Percentiles rank a stretch among this genome's conserved stretches.
These are phyloP conservation scores for Thinopyrum elongatum DNA, from an alignment of 176 grass and related monocot species.

Conservation along the genomic window DNA sequence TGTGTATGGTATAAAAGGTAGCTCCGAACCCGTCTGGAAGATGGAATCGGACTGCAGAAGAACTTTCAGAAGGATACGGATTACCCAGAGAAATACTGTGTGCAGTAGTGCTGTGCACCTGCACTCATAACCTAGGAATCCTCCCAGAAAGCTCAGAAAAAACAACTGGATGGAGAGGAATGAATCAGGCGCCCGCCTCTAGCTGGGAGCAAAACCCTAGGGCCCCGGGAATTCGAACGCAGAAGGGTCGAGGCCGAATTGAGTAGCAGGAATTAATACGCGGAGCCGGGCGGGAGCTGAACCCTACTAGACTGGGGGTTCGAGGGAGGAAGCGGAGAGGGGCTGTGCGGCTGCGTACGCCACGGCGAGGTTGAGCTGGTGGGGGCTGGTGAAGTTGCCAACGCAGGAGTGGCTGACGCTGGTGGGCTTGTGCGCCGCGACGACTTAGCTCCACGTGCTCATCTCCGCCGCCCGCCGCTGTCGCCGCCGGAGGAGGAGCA, in stretches of 20 bases:
- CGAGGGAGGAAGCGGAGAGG: neutral
- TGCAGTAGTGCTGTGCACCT: no score
- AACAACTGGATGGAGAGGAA: neutral
- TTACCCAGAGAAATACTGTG: no score
- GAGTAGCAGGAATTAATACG: no score
- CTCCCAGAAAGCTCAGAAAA: no score
- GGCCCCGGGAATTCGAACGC: neutral
- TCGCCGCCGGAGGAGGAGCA: neutral
- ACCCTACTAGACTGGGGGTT: neutral
- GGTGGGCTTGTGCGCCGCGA: conserved; percentile 96
- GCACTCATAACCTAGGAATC: no score
- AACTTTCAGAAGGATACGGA: no score
- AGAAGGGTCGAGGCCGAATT: no score
- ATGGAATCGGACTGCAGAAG: no score
- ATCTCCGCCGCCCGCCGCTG: conserved; percentile 40
- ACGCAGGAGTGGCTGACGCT: conserved; percentile 96
- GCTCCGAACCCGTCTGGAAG: no score
- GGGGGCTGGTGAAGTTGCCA: conserved; percentile 92
- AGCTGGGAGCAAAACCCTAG: neutral
- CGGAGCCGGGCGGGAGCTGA: neutral
- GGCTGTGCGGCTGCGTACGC: conserved; percentile 38
- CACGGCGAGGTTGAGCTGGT: conserved; percentile 85
- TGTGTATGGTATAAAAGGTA: no score
- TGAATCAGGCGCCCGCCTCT: neutral
- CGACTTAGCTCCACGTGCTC: conserved; percentile 99